These are phyloP conservation scores for Beauveria scarabaeidicola DNA, from an alignment of 2,329 filamentous ascomycete species.

Conservation along the genomic window DNA sequence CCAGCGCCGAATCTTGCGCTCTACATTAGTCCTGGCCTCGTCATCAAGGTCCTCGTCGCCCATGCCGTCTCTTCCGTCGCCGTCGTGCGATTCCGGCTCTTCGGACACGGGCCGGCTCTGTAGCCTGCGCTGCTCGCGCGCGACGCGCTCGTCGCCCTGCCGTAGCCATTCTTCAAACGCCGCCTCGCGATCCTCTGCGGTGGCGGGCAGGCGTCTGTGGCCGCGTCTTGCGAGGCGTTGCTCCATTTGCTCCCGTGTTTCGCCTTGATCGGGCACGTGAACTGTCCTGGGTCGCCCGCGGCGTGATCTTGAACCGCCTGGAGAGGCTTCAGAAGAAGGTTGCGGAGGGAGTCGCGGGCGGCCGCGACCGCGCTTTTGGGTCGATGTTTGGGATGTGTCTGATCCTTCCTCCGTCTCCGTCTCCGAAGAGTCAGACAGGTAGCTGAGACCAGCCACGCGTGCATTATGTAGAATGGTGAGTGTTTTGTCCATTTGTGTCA, in stretches of 20 bases:
- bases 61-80: conserved; percentile 13
- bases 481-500: conserved; percentile 60
- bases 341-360: conserved; percentile 13
- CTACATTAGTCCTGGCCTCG: conserved; percentile 14
- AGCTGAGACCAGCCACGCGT: conserved; percentile 39
- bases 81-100: conserved; percentile 8
- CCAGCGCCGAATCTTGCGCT: conserved; percentile 25
- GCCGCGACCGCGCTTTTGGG: conserved; percentile 1
- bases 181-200: conserved; percentile 20
- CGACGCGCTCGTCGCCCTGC: conserved; percentile 21
- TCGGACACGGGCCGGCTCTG: conserved; percentile 11
- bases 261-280: conserved; percentile 32
- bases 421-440: conserved; percentile 29
- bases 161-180: conserved; percentile 28
- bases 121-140: conserved; percentile 13
- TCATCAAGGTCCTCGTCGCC: conserved; percentile 15
- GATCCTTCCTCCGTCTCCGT: conserved; percentile 26
- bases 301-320: conserved; percentile 14
- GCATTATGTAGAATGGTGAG: conserved; percentile 63
- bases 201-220: conserved; percentile 22
- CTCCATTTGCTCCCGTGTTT: conserved; percentile 38
- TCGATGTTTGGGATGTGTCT: conserved; percentile 15
- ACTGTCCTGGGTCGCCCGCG: conserved; percentile 33
- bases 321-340: neutral
- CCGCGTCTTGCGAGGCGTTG: conserved; percentile 38